Percentiles rank a stretch among this genome's conserved stretches.
Evolutionary conservation across 176 grass and related monocot genomes (phyloP).

Genomic region (Melocanna baccifera): DNA sequence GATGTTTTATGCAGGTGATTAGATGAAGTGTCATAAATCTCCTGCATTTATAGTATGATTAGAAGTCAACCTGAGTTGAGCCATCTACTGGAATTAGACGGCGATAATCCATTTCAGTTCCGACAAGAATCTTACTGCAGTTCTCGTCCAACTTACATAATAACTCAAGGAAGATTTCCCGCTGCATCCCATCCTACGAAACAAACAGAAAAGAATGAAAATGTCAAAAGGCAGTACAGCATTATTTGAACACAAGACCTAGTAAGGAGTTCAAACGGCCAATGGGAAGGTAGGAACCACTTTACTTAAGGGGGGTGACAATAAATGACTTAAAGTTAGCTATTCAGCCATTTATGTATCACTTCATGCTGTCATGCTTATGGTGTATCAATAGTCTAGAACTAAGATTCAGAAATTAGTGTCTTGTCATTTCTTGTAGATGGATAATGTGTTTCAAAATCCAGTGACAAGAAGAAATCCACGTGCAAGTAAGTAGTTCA

Average conservation of each 20-base stretch:
- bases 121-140: conserved; percentile 69
- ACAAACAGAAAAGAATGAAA: conserved; percentile 17
- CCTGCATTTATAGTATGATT: background rate
- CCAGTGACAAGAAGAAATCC: background rate
- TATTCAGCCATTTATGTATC: background rate
- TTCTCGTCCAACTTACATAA: conserved; percentile 72
- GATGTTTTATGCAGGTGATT: background rate
- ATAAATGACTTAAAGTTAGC: background rate
- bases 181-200: conserved; percentile 87
- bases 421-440: conserved; percentile 1
- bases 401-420: background rate
- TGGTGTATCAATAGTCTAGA: background rate
- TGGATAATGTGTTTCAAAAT: background rate
- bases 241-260: background rate
- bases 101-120: conserved; percentile 78
- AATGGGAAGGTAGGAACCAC: background rate
- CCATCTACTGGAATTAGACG: conserved; percentile 66
- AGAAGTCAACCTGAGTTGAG: conserved; percentile 45
- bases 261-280: background rate
- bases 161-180: conserved; percentile 79
- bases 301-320: no score
- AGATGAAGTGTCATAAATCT: background rate
- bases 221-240: background rate
- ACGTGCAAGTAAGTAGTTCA: background rate
- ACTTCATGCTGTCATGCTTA: background rate